Evolutionary conservation across 108 stramenopile species (phyloP).

Genomic region (Poteriospumella lacustris): DNA sequence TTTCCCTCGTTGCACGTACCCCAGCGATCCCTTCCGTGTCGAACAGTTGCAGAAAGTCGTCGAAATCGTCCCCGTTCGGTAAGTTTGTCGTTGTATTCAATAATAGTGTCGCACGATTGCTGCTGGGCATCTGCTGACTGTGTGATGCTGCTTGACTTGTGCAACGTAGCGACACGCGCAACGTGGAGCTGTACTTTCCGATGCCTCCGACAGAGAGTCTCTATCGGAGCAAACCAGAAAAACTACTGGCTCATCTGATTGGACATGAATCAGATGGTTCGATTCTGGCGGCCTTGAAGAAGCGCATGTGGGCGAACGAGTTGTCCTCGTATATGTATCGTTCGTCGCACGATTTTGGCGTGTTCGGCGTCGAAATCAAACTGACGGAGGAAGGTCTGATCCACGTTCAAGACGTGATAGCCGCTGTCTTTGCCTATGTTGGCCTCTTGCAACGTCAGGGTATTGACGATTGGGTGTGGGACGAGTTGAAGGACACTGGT

Average conservation of each 20-base stretch:
- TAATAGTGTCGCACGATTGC: too few relatives aligned
- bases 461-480: constrained; percentile 61
- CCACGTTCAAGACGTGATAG: constrained; percentile 60
- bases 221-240: neutral
- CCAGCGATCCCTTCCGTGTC: constrained; percentile 3
- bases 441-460: constrained; percentile 49
- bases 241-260: constrained; percentile 64
- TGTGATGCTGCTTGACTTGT: too few relatives aligned
- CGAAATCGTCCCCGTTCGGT: constrained; percentile 37
- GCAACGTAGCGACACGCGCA: neutral
- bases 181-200: constrained; percentile 6
- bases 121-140: too few relatives aligned
- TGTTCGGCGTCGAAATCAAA: constrained; percentile 62
- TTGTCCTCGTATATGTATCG: constrained; percentile 54
- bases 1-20: constrained; percentile 48
- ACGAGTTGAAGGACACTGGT: constrained; percentile 55
- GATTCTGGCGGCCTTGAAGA: constrained; percentile 58
- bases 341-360: constrained; percentile 67
- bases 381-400: constrained; percentile 72
- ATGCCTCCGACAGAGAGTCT: neutral
- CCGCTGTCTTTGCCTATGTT: constrained; percentile 67
- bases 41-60: constrained; percentile 11
- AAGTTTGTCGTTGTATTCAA: too few relatives aligned
- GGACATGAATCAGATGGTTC: constrained; percentile 72
- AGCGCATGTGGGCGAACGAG: constrained; percentile 64